Conservation (phyloP, 2,329 filamentous ascomycete species). For the Sordariomycetes sp. region DNA sequence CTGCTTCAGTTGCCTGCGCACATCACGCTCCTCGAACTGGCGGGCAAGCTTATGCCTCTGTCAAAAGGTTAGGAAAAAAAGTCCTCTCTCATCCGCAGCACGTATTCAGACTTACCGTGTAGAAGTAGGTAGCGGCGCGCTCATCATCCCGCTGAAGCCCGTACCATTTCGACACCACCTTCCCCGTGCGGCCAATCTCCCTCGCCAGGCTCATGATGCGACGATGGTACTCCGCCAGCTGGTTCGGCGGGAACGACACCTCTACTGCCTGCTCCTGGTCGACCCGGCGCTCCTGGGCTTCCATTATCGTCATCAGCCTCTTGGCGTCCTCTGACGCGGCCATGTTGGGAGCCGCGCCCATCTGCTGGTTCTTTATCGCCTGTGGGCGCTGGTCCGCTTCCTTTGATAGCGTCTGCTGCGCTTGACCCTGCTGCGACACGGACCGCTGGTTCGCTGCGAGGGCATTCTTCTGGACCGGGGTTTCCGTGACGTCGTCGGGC, state of each 20-base stretch:
- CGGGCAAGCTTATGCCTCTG: conserved; percentile 38
- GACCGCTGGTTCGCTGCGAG: conserved; percentile 12
- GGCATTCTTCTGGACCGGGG: background rate
- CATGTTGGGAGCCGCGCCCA: conserved; percentile 6
- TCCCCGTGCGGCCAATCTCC: conserved; percentile 30
- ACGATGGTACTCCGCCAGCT: conserved; percentile 26
- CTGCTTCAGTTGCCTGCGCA: conserved; percentile 29
- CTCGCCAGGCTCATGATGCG: conserved; percentile 26
- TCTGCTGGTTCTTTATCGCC: conserved; percentile 11
- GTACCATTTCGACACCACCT: conserved; percentile 33
- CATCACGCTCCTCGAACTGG: conserved; percentile 38
- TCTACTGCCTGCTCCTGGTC: conserved; percentile 25
- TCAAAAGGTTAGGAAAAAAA: background rate
- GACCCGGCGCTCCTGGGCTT: conserved; percentile 26
- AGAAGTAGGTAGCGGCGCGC: conserved; percentile 37
- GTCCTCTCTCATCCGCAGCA: background rate
- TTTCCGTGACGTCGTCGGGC: conserved; percentile 23
- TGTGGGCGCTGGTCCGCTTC: conserved; percentile 24
- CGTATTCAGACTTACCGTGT: conserved; percentile 27
- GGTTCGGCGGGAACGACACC: conserved; percentile 30
- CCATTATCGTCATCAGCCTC: conserved; percentile 20
- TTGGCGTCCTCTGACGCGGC: conserved; percentile 12
- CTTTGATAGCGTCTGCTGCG: conserved; percentile 5
- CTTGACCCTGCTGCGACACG: conserved; percentile 13
- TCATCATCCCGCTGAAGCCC: conserved; percentile 31